Percentiles rank a stretch among this genome's conserved stretches.
Evolutionary conservation across 345 rosid genomes (phyloP).

Genomic region (Euphorbia lathyris): DNA sequence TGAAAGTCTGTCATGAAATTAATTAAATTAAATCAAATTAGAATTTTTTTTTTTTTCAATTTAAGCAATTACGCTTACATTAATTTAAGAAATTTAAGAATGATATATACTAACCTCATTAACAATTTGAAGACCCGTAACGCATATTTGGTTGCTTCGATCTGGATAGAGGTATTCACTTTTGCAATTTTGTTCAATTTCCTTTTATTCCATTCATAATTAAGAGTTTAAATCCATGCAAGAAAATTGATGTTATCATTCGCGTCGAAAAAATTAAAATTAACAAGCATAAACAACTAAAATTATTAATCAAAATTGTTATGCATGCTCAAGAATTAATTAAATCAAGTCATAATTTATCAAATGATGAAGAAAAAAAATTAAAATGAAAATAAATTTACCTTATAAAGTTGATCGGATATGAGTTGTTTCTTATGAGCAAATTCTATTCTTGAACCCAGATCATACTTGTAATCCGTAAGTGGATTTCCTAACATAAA

Average conservation of each 20-base stretch:
- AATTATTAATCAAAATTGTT: no score
- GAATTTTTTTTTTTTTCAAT: no score
- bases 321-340: no score
- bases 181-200: slow-evolving; percentile 4
- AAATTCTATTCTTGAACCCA: slow-evolving; percentile 4
- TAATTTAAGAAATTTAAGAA: not conserved
- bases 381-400: not conserved
- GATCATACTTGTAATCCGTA: not conserved
- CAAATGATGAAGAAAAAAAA: not conserved
- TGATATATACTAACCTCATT: not conserved
- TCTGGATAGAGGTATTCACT: slow-evolving; percentile 1
- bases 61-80: no score
- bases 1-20: not conserved
- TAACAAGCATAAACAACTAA: no score
- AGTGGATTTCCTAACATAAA: slow-evolving; percentile 8
- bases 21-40: no score
- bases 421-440: slow-evolving; percentile 6
- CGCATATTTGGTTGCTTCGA: slow-evolving; percentile 8
- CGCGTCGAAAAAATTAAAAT: no score
- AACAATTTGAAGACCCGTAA: not conserved
- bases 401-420: not conserved
- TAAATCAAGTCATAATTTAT: no score
- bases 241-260: no score
- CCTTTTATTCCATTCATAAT: not conserved
- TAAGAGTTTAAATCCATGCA: no score